Evolutionary conservation across 768 basidiomycete genomes (phyloP), one percentile per base, ranked within the genome.

Genomic region (Phlebiopsis gigantea): DNA sequence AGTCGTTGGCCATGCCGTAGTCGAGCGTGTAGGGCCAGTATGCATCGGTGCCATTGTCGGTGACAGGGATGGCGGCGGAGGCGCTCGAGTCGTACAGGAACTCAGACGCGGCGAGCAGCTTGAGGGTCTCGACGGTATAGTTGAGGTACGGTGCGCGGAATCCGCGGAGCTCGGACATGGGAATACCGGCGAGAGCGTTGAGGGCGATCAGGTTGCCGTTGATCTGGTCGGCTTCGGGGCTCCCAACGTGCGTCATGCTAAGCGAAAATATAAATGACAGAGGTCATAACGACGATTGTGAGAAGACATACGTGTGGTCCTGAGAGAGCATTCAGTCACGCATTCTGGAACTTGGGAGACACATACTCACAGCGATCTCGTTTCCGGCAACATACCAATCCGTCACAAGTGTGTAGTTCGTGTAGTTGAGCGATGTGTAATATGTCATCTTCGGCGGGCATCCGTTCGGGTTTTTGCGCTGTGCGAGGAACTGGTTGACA

Each of bases 11-110:
- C 72, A 92, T 74, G 19, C 90, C 90, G 65, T 86, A 66, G 68
- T 92, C 90, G 50, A 92, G 77, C 0, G 87, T 88, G 68, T 91
- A 90, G 0, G 90, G 90, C 90, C 90, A 92, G 69, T 68, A 91
- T 3, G 88, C 87, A 63, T 92, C 88, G 0, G 88, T 87, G 48
- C 73, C 68, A 15, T 77, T 73, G 51, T 84, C 82, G 14, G 81
- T 84, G 42, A 88, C 88, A 7, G 86, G 85, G 12, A 82, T 74
- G 1, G 86, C 79, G 0, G 87, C 74, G 1, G 80, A 71, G 0
- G 84, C 66, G 21, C 78, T 80, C 5, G 85, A 85, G 64, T 92
- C 90, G 69, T 91, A 92, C 1, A 80, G 78, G 73, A 91, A 90
- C 57, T 77, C 72, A 12, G 83, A 74, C 2, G 71, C 65, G 28